phyloP scores from a whole-genome alignment of 257 asterid species.

The Gentiana dahurica region DNA sequence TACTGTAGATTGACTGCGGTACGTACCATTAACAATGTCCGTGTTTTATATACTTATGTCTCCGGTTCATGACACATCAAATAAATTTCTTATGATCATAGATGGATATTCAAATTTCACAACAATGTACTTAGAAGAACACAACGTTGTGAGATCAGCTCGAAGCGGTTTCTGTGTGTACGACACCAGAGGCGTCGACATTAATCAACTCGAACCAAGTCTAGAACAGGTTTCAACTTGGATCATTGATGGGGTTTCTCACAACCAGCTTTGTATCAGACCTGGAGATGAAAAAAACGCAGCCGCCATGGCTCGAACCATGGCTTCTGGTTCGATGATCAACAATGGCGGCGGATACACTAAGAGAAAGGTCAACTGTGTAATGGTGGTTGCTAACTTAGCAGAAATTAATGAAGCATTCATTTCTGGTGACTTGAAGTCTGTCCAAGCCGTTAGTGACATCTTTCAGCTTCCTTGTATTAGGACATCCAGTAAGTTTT shows the following conservation, averaged over 20 bases:
- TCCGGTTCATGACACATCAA: no score
- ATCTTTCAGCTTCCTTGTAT: conserved; percentile 33
- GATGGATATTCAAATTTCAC: conserved; percentile 38
- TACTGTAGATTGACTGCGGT: no score
- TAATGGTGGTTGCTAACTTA: conserved; percentile 53
- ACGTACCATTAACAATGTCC: background rate
- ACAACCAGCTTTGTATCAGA: conserved; percentile 48
- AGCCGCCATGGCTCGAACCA: no score
- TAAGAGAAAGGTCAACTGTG: conserved; percentile 47
- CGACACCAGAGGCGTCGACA: conserved; percentile 55
- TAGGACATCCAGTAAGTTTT: conserved; percentile 39
- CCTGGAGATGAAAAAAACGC: conserved; percentile 19
- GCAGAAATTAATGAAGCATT: conserved; percentile 34
- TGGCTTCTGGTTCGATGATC: background rate
- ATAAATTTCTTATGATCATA: background rate
- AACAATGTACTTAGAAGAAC: conserved; percentile 58
- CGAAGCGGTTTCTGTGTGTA: conserved; percentile 56
- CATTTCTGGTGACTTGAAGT: conserved; percentile 33
- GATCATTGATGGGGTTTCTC: conserved; percentile 49
- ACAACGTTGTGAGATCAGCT: conserved; percentile 55
- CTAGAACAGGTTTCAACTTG: conserved; percentile 42
- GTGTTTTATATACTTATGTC: background rate
- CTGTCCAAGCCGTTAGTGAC: conserved; percentile 32
- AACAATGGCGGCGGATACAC: conserved; percentile 19
- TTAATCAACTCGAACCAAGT: conserved; percentile 24